Evolutionary conservation across 2,329 filamentous ascomycete genomes (phyloP).

Genomic region (Curvularia sp.): DNA sequence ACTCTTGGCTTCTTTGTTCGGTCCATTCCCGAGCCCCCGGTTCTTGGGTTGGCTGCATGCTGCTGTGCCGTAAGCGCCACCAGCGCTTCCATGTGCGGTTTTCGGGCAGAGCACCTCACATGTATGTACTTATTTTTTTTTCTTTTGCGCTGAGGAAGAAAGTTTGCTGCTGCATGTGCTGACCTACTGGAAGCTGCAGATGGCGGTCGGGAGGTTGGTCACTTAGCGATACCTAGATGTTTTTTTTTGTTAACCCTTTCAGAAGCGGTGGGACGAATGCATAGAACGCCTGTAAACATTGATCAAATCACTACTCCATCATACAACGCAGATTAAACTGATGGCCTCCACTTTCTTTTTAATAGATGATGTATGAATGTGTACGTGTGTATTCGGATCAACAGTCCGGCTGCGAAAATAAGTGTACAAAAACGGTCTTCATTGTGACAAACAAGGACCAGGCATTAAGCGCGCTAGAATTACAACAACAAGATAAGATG

Average conservation of each 20-base stretch:
- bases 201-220: not conserved
- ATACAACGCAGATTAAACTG: not conserved
- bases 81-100: too few relatives aligned
- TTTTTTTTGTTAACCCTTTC: not conserved
- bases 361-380: not conserved
- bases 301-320: constrained; percentile 2
- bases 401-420: constrained; percentile 51
- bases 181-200: not conserved
- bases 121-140: too few relatives aligned
- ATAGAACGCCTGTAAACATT: not conserved
- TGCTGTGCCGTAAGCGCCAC: not conserved
- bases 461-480: constrained; percentile 44
- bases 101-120: too few relatives aligned
- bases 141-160: not conserved
- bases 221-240: not conserved
- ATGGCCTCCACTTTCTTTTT: not conserved
- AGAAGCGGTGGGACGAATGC: not conserved
- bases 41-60: not conserved
- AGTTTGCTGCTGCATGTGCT: not conserved
- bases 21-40: not conserved
- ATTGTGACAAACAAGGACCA: constrained; percentile 16
- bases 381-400: constrained; percentile 32
- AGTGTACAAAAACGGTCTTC: constrained; percentile 20
- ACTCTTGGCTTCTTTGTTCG: not conserved
- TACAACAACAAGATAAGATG: constrained; percentile 27